Conservation (phyloP, 2,329 filamentous ascomycete genomes). For the Fusarium transvaalense region DNA sequence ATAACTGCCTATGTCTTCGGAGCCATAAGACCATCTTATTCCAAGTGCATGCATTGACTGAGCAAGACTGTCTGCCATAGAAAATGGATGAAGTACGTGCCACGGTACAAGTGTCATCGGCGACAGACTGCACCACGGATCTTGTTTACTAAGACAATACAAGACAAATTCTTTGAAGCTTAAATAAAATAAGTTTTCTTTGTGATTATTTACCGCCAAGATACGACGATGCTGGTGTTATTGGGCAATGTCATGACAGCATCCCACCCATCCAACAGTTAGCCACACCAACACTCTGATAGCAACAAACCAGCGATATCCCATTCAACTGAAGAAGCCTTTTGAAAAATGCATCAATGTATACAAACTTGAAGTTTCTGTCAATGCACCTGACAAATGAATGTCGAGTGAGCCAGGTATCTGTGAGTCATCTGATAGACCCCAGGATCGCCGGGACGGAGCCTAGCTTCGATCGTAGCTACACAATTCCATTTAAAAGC, state of each 20-base stretch:
- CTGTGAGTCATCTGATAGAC: neutral
- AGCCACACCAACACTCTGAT: neutral
- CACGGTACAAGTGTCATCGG: too few species aligned
- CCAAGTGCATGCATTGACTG: too few species aligned
- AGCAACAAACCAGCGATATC: neutral
- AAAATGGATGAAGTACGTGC: too few species aligned
- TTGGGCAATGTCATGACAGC: neutral
- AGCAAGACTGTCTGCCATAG: too few species aligned
- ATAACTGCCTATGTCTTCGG: too few species aligned
- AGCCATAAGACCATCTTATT: too few species aligned
- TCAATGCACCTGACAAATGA: neutral
- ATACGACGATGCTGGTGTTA: too few species aligned
- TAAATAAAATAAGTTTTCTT: neutral
- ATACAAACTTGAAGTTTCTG: neutral
- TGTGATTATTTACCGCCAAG: neutral
- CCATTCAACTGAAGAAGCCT: neutral
- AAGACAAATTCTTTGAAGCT: neutral
- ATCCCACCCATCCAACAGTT: neutral
- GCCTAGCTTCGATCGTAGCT: neutral
- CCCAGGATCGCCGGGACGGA: neutral
- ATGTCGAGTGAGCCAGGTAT: neutral
- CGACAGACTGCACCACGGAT: neutral
- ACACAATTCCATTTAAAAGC: neutral
- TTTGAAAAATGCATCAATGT: rapidly evolving
- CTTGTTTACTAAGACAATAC: neutral